Conservation (phyloP, 352 stramenopile species). For the Blastocystis sp. region DNA sequence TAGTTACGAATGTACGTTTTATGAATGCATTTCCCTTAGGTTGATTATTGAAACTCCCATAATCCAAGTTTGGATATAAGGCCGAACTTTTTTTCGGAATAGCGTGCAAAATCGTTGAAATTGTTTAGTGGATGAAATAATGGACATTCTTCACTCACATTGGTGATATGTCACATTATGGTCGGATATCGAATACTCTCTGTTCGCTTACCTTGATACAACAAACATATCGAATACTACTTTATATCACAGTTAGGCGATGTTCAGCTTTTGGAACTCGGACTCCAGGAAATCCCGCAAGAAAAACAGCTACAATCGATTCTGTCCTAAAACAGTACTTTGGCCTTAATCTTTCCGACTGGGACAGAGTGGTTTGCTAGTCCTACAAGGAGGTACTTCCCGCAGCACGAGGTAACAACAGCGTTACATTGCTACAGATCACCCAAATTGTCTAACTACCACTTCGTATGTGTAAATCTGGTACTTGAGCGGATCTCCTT, state of each 20-base stretch:
- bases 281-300: constrained; percentile 11
- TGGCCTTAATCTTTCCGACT: background rate
- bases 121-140: no score
- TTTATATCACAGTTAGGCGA: background rate
- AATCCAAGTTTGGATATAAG: background rate
- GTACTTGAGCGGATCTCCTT: constrained; percentile 17
- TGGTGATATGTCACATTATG: no score
- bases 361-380: constrained; percentile 43
- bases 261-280: constrained; percentile 43
- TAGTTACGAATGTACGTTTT: background rate
- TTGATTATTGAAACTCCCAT: constrained; percentile 40
- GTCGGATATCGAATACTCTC: no score
- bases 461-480: constrained; percentile 59
- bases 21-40: background rate
- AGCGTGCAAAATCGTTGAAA: no score
- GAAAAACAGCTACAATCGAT: constrained; percentile 26
- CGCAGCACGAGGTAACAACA: constrained; percentile 20
- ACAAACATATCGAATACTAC: background rate
- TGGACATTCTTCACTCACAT: no score
- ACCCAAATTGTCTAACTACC: background rate
- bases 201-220: background rate
- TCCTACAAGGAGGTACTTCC: constrained; percentile 8
- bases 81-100: no score
- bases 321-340: background rate
- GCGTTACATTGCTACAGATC: constrained; percentile 49